Conservation (phyloP, 257 asterid species). For the Verbascum thapsus region DNA sequence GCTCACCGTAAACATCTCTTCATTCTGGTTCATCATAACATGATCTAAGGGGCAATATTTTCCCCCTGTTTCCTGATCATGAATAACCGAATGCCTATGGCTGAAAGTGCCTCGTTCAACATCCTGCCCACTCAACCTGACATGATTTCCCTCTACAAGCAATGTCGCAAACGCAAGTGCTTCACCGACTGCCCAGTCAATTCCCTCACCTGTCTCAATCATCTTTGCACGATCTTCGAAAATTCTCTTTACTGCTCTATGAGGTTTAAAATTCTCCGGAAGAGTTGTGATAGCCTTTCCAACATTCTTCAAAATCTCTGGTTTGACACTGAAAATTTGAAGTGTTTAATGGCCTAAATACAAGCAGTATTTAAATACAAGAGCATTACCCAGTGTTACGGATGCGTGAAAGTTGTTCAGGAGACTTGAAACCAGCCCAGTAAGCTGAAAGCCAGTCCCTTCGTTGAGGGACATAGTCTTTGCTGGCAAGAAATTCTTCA, state of each 20-base stretch:
- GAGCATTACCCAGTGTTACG: constrained; percentile 84
- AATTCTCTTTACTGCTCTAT: constrained; percentile 86
- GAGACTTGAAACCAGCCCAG: constrained; percentile 98
- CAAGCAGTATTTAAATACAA: constrained; percentile 10
- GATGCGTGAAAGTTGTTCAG: constrained; percentile 89
- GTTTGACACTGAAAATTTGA: constrained; percentile 67
- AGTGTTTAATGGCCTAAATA: constrained; percentile 18
- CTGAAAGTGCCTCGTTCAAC: constrained; percentile 99
- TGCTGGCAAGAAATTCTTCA: constrained; percentile 90
- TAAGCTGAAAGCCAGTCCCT: constrained; percentile 98
- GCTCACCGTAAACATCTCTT: constrained; percentile 92
- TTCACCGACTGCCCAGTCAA: constrained; percentile 99
- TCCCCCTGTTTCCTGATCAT: constrained; percentile 92
- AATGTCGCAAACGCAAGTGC: constrained; percentile 98
- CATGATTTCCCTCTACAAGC: constrained; percentile 96
- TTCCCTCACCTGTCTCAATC: constrained; percentile 95
- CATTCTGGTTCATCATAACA: constrained; percentile 76
- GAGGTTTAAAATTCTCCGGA: constrained; percentile 87
- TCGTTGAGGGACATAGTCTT: constrained; percentile 71
- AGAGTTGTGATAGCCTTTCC: constrained; percentile 80
- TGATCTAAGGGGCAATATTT: constrained; percentile 90
- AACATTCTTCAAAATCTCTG: constrained; percentile 89
- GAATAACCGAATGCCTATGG: constrained; percentile 92
- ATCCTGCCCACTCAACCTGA: constrained; percentile 98
- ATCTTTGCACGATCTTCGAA: constrained; percentile 89